Evolutionary conservation across 2,329 filamentous ascomycete species (phyloP), one percentile per base, ranked within the genome.

Genomic region (Claviceps arundinis): DNA sequence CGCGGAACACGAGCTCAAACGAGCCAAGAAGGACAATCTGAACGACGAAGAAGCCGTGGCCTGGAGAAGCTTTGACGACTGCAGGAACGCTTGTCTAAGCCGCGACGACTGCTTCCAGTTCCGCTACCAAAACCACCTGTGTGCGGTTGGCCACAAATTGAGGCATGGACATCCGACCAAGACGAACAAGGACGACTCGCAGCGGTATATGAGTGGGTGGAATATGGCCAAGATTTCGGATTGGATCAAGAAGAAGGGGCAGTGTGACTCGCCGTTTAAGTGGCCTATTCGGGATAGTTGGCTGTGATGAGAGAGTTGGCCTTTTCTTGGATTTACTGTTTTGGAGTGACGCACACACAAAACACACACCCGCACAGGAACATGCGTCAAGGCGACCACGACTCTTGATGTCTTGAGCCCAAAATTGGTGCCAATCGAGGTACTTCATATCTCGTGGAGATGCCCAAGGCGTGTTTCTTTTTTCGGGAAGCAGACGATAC

Each of bases 1-100:
- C 59, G 64, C 62, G 5, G 60, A 67, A 4, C 61, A 61, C 60
- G 58, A 68, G 55, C 48, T 61, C 16, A 50, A 60, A 7, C 63
- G 62, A 9, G 64, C 65, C 47, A 69, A 67, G 56, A 61, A 62
- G 19, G 56, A 63, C 8, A 55, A 63, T 8, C 61, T 70, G 48
- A 64, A 65, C 1, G 58, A 63, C 4, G 51, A 64, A 3, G 71
- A 76, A 59, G 64, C 65, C 57, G 55, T 63, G 13, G 75, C 74
- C 0, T 69, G 74, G 56, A 53, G 58, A 47, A 70, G 65, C 38
- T 67, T 67, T 43, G 68, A 72, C 2, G 56, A 69, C 50, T 80
- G 76, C 60, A 64, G 62, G 3, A 60, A 59, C 30, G 71, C 72
- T 2, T 81, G 78, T 58, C 58, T 68, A 42, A 63, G 59, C 45